These are phyloP conservation scores for Sporothrix brunneoviolacea DNA, from an alignment of 2,329 filamentous ascomycete genomes.

Conservation along the genomic window DNA sequence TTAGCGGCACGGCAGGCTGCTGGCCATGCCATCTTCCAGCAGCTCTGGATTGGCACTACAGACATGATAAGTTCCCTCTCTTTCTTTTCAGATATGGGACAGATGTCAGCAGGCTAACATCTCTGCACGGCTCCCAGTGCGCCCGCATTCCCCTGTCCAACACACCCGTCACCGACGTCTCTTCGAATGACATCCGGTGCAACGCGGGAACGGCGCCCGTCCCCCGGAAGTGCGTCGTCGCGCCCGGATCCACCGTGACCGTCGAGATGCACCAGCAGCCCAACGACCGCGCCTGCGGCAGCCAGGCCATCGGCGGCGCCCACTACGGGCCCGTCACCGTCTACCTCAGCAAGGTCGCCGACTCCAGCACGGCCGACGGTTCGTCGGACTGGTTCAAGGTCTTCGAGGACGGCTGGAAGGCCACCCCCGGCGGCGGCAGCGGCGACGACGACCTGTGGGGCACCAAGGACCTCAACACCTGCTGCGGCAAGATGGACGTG, in stretches of 20 bases:
- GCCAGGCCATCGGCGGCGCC: conserved; percentile 44
- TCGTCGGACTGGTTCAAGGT: conserved; percentile 46
- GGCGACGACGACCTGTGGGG: conserved; percentile 42
- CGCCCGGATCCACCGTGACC: conserved; percentile 42
- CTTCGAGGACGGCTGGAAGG: conserved; percentile 38
- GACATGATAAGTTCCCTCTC: conserved; percentile 28
- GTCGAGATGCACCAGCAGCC: conserved; percentile 51
- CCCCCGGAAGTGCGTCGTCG: conserved; percentile 38
- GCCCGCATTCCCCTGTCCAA: conserved; percentile 44
- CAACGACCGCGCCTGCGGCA: conserved; percentile 35
- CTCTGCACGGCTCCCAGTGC: conserved; percentile 33
- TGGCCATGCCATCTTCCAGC: conserved; percentile 47
- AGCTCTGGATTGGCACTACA: conserved; percentile 40
- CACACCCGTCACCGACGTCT: conserved; percentile 42
- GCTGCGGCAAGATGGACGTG: conserved; percentile 35
- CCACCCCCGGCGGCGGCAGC: conserved; percentile 26
- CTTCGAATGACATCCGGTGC: conserved; percentile 37
- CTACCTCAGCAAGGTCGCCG: conserved; percentile 42
- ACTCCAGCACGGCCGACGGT: conserved; percentile 37
- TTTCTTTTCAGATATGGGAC: too few relatives aligned
- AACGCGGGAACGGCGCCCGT: conserved; percentile 33
- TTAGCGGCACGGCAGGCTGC: conserved; percentile 32
- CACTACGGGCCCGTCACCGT: conserved; percentile 45
- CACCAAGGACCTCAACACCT: conserved; percentile 34
- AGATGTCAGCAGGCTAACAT: too few relatives aligned